A percentile compares a stretch with the other conserved stretches of the same genome.
Conservation (phyloP, 208 protist genomes). For the Phytomonas francai region DNA sequence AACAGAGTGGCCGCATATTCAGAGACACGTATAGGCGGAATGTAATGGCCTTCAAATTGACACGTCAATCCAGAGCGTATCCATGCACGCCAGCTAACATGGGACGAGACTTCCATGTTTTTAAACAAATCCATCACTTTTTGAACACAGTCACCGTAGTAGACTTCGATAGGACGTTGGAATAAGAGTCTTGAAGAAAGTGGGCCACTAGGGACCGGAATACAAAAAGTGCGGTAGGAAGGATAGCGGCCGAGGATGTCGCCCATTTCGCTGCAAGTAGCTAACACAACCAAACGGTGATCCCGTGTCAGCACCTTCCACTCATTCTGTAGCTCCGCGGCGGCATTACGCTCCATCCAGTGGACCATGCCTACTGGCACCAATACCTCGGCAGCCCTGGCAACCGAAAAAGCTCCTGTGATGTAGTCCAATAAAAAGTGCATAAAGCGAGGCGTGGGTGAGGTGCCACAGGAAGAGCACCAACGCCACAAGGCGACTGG, state of each 20-base stretch:
- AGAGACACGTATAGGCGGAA: conserved; percentile 55
- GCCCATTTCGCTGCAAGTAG: background rate
- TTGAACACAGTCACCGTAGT: conserved; percentile 27
- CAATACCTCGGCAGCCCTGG: background rate
- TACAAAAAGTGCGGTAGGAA: conserved; percentile 23
- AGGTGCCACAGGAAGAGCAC: background rate
- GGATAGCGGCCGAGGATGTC: background rate
- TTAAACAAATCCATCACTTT: conserved; percentile 18
- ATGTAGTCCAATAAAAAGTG: background rate
- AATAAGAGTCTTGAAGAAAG: conserved; percentile 59
- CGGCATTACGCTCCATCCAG: background rate
- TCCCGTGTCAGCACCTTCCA: background rate
- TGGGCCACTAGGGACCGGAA: conserved; percentile 65
- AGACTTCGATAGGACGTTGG: conserved; percentile 22
- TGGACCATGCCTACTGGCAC: background rate
- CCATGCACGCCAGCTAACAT: conserved; percentile 56
- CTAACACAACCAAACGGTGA: background rate
- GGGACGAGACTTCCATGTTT: background rate
- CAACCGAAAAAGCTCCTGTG: background rate
- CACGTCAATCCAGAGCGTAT: conserved; percentile 75
- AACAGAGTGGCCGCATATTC: conserved; percentile 56
- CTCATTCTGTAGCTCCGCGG: background rate
- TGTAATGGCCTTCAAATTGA: conserved; percentile 64
- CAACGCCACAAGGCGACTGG: background rate
- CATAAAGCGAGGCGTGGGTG: background rate